phyloP scores from a whole-genome alignment of 148 eudicot genomes.

The Persicaria tinctoria region DNA sequence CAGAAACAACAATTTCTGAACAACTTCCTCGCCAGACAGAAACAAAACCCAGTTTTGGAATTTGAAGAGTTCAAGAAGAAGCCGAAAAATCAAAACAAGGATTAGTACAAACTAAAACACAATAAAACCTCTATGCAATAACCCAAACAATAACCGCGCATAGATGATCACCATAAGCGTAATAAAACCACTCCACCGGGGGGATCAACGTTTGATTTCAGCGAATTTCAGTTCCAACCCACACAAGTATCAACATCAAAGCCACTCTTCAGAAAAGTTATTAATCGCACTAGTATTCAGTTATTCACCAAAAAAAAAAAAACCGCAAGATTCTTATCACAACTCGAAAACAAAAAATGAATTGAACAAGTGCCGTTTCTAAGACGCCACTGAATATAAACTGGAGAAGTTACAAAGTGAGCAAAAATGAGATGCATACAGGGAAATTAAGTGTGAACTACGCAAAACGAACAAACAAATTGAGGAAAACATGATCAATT shows the following conservation, averaged over 20 bases:
- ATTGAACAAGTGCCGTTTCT: neutral
- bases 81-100: neutral
- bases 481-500: neutral
- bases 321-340: neutral
- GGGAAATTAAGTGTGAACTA: neutral
- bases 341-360: neutral
- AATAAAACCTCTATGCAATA: neutral
- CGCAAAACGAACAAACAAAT: neutral
- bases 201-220: neutral
- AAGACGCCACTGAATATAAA: neutral
- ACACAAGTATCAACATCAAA: neutral
- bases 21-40: neutral
- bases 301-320: neutral
- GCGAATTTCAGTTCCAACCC: slow-evolving; percentile 1
- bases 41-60: neutral
- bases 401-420: neutral
- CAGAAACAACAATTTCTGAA: neutral
- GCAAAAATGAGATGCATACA: neutral
- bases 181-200: neutral
- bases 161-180: neutral
- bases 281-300: neutral
- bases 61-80: neutral
- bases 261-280: neutral
- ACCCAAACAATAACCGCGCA: neutral
- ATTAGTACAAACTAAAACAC: neutral